A percentile compares a stretch with the other conserved stretches of the same genome.
Conservation (phyloP, 129 eudicot species). For the Erigeron canadensis region DNA sequence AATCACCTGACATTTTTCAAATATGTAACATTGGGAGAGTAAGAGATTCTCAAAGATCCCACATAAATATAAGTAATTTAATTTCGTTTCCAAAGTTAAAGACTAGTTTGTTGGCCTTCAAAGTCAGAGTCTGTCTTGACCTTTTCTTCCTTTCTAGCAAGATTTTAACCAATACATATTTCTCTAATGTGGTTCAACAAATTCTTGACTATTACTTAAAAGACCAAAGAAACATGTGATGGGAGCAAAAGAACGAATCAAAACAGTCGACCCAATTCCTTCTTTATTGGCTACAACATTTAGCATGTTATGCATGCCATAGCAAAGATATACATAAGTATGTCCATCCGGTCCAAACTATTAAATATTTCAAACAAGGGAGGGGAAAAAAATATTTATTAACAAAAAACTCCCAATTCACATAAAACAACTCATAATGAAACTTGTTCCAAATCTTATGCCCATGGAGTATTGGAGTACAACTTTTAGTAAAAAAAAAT, state of each 20-base stretch:
- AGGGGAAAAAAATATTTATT: not conserved
- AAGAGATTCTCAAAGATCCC: not conserved
- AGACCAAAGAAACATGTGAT: not conserved
- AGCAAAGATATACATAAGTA: conserved; percentile 95
- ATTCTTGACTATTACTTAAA: not conserved
- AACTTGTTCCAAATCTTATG: not conserved
- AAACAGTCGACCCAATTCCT: conserved; percentile 89
- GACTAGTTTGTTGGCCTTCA: conserved; percentile 1
- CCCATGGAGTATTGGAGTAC: too few species aligned
- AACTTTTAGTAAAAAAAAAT: too few species aligned
- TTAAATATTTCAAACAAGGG: not conserved
- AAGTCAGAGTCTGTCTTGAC: not conserved
- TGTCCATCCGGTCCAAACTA: conserved; percentile 98
- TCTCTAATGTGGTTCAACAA: not conserved
- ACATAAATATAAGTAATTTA: not conserved
- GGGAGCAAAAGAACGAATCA: conserved; percentile 91
- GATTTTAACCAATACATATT: not conserved
- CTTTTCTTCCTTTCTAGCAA: too few species aligned
- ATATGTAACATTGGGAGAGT: not conserved
- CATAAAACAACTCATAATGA: too few species aligned
- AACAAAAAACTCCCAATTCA: not conserved
- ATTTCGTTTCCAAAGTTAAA: not conserved
- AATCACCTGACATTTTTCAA: not conserved
- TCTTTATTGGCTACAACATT: conserved; percentile 93
- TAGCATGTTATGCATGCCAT: conserved; percentile 90